phyloP scores from a whole-genome alignment of 1,284 basidiomycete genomes.

The Erythrobasidium hasegawianum region DNA sequence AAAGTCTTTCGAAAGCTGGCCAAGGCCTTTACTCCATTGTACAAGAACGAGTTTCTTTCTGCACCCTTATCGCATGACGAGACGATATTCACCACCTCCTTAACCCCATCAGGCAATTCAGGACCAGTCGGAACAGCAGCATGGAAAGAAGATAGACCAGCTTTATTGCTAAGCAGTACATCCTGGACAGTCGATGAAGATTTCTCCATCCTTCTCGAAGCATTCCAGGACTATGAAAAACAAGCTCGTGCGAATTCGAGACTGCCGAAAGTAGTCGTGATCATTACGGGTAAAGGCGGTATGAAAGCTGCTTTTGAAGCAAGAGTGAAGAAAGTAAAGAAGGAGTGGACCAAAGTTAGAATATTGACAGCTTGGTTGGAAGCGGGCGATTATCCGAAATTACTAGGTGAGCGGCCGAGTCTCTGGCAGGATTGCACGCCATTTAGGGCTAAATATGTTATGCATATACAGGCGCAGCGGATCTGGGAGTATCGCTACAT shows the following conservation, averaged over 20 bases:
- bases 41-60: slow-evolving; percentile 10
- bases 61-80: slow-evolving; percentile 8
- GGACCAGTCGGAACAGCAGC: slow-evolving; percentile 37
- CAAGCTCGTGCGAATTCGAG: slow-evolving; percentile 57
- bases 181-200: slow-evolving; percentile 99
- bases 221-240: slow-evolving; percentile 66
- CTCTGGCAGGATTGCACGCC: too few species aligned
- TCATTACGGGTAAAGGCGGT: slow-evolving; percentile 91
- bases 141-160: slow-evolving; percentile 50
- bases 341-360: slow-evolving; percentile 69
- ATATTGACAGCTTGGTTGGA: slow-evolving; percentile 79
- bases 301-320: slow-evolving; percentile 69
- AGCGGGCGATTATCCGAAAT: slow-evolving; percentile 78
- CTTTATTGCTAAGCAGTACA: slow-evolving; percentile 84
- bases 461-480: slow-evolving; percentile 86
- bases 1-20: slow-evolving; percentile 55
- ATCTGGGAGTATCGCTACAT: slow-evolving; percentile 88
- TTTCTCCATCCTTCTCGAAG: slow-evolving; percentile 74
- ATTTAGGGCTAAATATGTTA: too few species aligned
- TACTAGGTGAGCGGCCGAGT: slow-evolving; percentile 76
- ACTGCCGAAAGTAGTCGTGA: slow-evolving; percentile 65
- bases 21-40: background rate
- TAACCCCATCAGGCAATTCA: too few species aligned
- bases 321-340: slow-evolving; percentile 60
- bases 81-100: slow-evolving; percentile 26